A percentile compares a stretch with the other conserved stretches of the same genome.
Evolutionary conservation across 139 green algal genomes (phyloP).

Genomic region (Chlorella sp.): DNA sequence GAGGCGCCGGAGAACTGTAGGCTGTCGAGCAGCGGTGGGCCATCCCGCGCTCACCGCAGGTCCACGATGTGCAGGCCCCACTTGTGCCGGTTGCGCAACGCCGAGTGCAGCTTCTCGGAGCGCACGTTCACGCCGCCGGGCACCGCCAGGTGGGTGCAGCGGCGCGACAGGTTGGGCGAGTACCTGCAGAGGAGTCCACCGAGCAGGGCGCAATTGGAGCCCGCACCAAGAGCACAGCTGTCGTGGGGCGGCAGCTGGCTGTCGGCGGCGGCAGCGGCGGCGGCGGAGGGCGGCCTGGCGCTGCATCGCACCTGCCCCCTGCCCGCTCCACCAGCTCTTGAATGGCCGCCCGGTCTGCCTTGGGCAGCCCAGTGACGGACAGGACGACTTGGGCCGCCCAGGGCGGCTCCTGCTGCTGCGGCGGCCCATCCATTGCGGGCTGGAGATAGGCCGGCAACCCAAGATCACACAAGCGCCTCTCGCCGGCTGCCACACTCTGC

Average conservation of each 20-base stretch:
- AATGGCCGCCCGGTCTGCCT: background rate
- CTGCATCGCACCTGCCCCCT: background rate
- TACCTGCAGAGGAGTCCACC: slow-evolving; percentile 18
- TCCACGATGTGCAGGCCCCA: slow-evolving; percentile 26
- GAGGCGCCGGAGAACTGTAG: too few species aligned
- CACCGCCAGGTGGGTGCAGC: slow-evolving; percentile 37
- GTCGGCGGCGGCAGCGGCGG: background rate
- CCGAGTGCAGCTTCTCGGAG: slow-evolving; percentile 27
- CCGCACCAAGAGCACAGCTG: too few species aligned
- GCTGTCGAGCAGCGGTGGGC: too few species aligned
- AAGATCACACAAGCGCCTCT: too few species aligned
- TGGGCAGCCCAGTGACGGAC: slow-evolving; percentile 5
- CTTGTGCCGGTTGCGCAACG: slow-evolving; percentile 7
- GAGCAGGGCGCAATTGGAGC: too few species aligned
- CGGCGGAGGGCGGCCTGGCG: background rate
- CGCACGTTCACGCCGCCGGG: background rate
- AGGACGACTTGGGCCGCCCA: slow-evolving; percentile 5
- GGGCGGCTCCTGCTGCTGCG: background rate
- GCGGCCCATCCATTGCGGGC: too few species aligned
- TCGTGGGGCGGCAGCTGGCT: background rate
- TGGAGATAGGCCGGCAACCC: too few species aligned
- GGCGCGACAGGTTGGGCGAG: slow-evolving; percentile 29
- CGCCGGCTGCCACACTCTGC: too few species aligned
- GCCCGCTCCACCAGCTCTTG: slow-evolving; percentile 9
- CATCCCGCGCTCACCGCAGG: background rate